phyloP scores from a whole-genome alignment of 441 rosid species.

The Pelargonium fulgidum region DNA sequence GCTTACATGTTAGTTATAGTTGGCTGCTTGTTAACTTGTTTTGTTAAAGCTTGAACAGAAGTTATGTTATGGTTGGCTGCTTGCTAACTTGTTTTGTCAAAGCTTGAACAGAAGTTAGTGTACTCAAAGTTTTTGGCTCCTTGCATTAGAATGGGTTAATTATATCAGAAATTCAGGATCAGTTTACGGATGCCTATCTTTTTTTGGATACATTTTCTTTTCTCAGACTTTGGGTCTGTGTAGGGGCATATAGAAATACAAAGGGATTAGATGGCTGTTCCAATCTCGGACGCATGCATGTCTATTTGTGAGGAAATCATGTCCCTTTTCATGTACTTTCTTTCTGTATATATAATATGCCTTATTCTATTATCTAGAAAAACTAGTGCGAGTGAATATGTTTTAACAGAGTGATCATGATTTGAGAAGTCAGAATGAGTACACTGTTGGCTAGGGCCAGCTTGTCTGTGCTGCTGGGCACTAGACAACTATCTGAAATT shows the following conservation, averaged over 20 bases:
- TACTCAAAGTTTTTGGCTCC: background rate
- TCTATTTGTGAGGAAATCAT: background rate
- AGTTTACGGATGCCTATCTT: background rate
- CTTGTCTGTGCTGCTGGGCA: background rate
- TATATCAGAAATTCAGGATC: background rate
- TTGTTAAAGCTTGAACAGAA: background rate
- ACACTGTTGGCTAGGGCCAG: background rate
- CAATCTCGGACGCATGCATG: background rate
- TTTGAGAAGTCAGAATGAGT: conserved; percentile 3
- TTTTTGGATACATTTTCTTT: background rate
- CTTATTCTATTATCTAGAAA: background rate
- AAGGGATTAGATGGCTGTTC: background rate
- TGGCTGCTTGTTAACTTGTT: background rate
- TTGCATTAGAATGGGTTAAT: background rate
- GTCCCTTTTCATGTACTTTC: background rate
- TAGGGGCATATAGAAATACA: background rate
- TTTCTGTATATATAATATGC: background rate
- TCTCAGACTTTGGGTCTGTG: background rate
- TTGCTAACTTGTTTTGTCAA: background rate
- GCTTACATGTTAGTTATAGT: background rate
- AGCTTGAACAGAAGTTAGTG: conserved; percentile 4
- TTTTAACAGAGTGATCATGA: background rate
- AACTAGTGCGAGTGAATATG: background rate
- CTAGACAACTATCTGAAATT: background rate
- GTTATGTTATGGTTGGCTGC: background rate